phyloP scores from a whole-genome alignment of 257 asterid species.

The Ehretia macrophylla region DNA sequence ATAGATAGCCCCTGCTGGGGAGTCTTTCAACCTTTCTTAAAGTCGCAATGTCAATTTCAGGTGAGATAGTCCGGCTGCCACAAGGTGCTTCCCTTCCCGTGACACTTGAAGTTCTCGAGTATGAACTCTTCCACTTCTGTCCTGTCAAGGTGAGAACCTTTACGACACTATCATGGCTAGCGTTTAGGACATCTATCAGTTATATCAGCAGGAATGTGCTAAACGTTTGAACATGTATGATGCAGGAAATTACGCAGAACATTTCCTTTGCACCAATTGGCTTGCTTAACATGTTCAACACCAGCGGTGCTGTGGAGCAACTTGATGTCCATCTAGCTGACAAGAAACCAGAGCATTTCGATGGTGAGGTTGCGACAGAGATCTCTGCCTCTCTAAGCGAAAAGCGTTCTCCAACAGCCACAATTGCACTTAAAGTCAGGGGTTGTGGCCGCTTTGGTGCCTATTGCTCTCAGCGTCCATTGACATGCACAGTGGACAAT shows the following conservation, averaged over 20 bases:
- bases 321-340: slow-evolving; percentile 35
- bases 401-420: slow-evolving; percentile 29
- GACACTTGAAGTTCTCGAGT: slow-evolving; percentile 76
- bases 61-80: slow-evolving; percentile 56
- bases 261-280: slow-evolving; percentile 83
- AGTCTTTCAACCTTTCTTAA: too few species aligned
- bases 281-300: slow-evolving; percentile 80
- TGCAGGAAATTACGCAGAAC: slow-evolving; percentile 36
- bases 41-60: neutral
- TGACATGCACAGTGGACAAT: slow-evolving; percentile 48
- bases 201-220: too few species aligned
- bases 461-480: slow-evolving; percentile 62
- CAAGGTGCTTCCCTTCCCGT: slow-evolving; percentile 77
- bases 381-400: too few species aligned
- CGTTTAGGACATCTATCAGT: too few species aligned
- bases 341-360: neutral
- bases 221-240: too few species aligned
- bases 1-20: too few species aligned
- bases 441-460: slow-evolving; percentile 86
- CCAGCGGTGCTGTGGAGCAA: slow-evolving; percentile 78
- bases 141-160: slow-evolving; percentile 38
- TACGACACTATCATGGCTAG: too few species aligned
- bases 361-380: too few species aligned
- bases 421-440: slow-evolving; percentile 45
- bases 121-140: slow-evolving; percentile 85